These are phyloP conservation scores for Triticum monococcum DNA, from an alignment of 176 grass and related monocot genomes.

Conservation along the genomic window DNA sequence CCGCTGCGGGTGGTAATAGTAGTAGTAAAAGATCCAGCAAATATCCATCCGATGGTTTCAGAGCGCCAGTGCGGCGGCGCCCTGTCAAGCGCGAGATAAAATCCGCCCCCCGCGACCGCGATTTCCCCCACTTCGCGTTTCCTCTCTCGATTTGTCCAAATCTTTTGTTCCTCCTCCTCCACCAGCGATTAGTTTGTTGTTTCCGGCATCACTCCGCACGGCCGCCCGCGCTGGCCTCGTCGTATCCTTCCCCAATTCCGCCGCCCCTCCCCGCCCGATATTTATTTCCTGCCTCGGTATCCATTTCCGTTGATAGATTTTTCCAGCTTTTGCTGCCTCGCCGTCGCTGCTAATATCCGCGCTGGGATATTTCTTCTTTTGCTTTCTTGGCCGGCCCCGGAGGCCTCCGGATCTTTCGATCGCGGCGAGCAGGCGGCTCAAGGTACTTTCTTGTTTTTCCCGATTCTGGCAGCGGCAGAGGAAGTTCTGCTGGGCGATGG, in stretches of 20 bases:
- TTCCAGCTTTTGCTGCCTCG: neutral
- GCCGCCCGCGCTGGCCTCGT: slow-evolving; percentile 34
- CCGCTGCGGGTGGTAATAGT: too few relatives aligned
- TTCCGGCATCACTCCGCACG: slow-evolving; percentile 48
- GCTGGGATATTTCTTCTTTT: neutral
- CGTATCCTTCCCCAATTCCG: slow-evolving; percentile 31
- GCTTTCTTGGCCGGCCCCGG: neutral
- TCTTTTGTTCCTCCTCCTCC: neutral
- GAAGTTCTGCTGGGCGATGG: neutral
- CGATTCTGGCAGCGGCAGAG: neutral
- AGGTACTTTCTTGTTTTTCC: slow-evolving; percentile 24
- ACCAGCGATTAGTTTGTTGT: slow-evolving; percentile 18
- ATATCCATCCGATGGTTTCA: neutral
- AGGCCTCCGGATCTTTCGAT: slow-evolving; percentile 25
- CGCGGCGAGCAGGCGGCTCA: neutral
- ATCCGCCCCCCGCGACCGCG: slow-evolving; percentile 26
- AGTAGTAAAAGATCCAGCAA: neutral
- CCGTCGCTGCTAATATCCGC: neutral
- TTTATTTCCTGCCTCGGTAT: slow-evolving; percentile 28
- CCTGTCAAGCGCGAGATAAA: slow-evolving; percentile 22
- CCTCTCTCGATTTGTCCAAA: slow-evolving; percentile 44
- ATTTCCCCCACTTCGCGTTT: neutral
- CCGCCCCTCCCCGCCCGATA: slow-evolving; percentile 1
- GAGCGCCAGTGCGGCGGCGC: neutral
- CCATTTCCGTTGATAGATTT: slow-evolving; percentile 1